A percentile compares a stretch with the other conserved stretches of the same genome.
phyloP scores from a whole-genome alignment of 257 asterid species.

The Penstemon newberryi region DNA sequence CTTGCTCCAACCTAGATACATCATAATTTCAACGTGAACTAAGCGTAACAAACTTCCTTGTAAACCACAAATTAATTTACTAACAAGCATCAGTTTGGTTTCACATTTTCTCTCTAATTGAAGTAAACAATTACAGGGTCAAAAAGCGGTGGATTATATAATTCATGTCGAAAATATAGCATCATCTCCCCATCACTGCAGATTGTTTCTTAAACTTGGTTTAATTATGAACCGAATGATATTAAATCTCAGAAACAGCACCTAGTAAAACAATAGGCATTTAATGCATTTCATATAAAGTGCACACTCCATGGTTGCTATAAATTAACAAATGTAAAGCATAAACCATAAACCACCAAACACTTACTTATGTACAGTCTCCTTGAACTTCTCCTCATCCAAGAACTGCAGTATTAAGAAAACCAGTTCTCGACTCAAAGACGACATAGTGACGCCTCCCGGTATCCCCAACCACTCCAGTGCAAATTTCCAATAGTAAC shows the following conservation, averaged over 20 bases:
- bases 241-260: no score
- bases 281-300: no score
- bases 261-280: no score
- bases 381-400: slow-evolving; percentile 97
- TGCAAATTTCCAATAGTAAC: slow-evolving; percentile 58
- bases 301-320: no score
- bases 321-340: no score
- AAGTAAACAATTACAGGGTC: no score
- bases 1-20: slow-evolving; percentile 82
- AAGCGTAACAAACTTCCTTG: slow-evolving; percentile 16
- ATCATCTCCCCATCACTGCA: no score
- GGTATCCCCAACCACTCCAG: slow-evolving; percentile 99
- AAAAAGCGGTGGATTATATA: no score
- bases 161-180: no score
- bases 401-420: slow-evolving; percentile 92
- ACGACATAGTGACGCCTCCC: slow-evolving; percentile 93
- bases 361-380: slow-evolving; percentile 86
- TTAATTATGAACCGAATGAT: no score
- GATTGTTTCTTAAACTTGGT: no score
- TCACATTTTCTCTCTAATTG: background rate
- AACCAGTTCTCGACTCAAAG: slow-evolving; percentile 97
- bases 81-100: slow-evolving; percentile 4
- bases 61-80: background rate
- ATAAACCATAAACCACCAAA: background rate
- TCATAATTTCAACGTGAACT: slow-evolving; percentile 27